Base-by-base conservation (phyloP, 1,139 yeast genomes). In the Lodderomyces pseudojiufengensis region DNA sequence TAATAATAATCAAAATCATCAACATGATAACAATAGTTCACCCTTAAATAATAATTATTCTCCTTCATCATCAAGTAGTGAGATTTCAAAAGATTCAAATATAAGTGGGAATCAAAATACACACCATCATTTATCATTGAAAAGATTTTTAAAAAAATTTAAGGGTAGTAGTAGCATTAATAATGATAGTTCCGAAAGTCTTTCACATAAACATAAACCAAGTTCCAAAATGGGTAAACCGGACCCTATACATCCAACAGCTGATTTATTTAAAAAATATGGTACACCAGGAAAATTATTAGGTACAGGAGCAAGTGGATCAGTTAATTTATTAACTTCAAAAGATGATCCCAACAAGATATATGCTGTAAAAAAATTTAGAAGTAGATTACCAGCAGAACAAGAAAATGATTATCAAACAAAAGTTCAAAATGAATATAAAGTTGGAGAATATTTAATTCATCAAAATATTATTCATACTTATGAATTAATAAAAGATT, bases 301-400 rank as follows among this genome's bases (percentile, higher is more conserved):
- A 13, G 94, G 94, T 5, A 73, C 83, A 36, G 94, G 94, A 18
- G 90, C 92, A 6, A 80, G 85, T 29, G 92, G 94, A 0, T 76
- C 84, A 3, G 94, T 84, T 11, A 72, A 76, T 38, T 66, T 80
- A 33, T 76, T 80, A 4, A 65, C 70, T 16, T 61, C 75, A 29
- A 62, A 62, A 23, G 51, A 64, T 1, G 76, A 76, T 47, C 71
- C 76, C 2, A 40, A 41, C 18, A 64, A 68, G 44, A 52, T 79
- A 3, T 81, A 65, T 54, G 94, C 94, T 0, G 79, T 84, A 31
- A 84, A 84, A 56, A 78, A 80, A 52, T 82, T 83, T 49, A 63
- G 86, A 48, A 55, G 76, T 11, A 74, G 72, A 51, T 60, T 69
- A 33, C 62, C 69, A 3, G 63, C 65, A 29, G 87, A 81, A 50